Conservation (phyloP, 2,329 filamentous ascomycete species). For the Botryotinia globosa region DNA sequence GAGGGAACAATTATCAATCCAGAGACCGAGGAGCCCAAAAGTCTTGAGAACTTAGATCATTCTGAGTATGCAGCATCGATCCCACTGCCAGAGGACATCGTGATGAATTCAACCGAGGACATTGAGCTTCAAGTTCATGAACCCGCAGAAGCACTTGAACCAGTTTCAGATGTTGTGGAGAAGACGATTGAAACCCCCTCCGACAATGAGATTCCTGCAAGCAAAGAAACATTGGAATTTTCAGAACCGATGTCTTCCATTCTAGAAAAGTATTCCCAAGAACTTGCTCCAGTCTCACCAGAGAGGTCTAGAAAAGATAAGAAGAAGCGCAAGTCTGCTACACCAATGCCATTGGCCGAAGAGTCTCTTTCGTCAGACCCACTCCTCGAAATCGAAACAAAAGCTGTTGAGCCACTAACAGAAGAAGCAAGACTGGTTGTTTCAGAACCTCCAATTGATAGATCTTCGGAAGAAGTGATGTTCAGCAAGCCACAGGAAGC, state of each 20-base stretch:
- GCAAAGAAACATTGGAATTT: background rate
- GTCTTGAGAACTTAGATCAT: background rate
- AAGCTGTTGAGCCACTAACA: background rate
- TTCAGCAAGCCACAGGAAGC: background rate
- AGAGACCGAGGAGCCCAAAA: background rate
- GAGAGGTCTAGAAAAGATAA: constrained; percentile 30
- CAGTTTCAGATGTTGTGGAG: background rate
- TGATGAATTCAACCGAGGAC: background rate
- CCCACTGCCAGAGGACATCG: background rate
- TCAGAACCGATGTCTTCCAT: background rate
- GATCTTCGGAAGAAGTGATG: background rate
- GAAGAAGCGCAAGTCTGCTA: constrained; percentile 25
- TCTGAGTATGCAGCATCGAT: constrained; percentile 3
- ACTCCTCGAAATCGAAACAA: background rate
- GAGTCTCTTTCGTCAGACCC: background rate
- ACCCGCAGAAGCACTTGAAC: background rate
- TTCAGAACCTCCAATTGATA: background rate
- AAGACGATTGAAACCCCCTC: background rate
- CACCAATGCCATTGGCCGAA: constrained; percentile 18
- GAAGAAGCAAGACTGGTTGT: background rate
- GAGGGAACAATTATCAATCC: background rate
- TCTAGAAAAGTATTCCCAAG: background rate
- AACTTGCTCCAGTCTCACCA: constrained; percentile 21
- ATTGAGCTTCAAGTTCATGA: background rate
- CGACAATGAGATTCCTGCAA: background rate